Conservation (phyloP, 305 asterid species). For the Rubia peregrina region DNA sequence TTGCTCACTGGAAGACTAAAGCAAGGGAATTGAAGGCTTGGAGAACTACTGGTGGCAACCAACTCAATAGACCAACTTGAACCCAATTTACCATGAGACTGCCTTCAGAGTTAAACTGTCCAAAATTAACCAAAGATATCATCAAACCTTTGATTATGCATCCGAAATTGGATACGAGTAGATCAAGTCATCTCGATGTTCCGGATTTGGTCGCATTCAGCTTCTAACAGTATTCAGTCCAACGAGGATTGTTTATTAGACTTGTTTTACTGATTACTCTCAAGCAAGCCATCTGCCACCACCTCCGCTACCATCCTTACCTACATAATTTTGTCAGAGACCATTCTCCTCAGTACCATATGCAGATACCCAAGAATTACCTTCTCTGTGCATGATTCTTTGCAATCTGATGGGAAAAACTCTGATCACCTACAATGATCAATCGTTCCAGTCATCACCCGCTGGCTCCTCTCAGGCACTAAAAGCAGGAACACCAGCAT, state of each 20-base stretch:
- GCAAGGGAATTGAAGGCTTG: not conserved
- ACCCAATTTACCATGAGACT: not conserved
- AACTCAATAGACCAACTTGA: not conserved
- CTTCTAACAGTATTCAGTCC: not conserved
- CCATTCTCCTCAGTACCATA: not conserved
- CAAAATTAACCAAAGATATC: not conserved
- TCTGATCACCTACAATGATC: not conserved
- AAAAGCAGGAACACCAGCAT: not conserved
- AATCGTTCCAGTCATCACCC: not conserved
- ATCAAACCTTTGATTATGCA: not conserved
- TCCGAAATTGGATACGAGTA: no score
- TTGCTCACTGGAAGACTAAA: not conserved
- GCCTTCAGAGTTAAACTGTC: not conserved
- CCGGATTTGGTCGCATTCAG: not conserved
- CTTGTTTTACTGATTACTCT: not conserved
- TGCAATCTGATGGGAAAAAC: not conserved
- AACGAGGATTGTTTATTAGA: not conserved
- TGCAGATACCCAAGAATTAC: not conserved
- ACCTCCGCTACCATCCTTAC: not conserved
- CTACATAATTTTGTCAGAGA: not conserved
- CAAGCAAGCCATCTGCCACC: not conserved
- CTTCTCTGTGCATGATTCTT: not conserved
- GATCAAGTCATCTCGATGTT: not conserved
- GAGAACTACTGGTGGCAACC: not conserved
- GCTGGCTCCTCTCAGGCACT: not conserved